Evolutionary conservation across 2,329 filamentous ascomycete species (phyloP).

Genomic region (Colletotrichum sansevieriae): DNA sequence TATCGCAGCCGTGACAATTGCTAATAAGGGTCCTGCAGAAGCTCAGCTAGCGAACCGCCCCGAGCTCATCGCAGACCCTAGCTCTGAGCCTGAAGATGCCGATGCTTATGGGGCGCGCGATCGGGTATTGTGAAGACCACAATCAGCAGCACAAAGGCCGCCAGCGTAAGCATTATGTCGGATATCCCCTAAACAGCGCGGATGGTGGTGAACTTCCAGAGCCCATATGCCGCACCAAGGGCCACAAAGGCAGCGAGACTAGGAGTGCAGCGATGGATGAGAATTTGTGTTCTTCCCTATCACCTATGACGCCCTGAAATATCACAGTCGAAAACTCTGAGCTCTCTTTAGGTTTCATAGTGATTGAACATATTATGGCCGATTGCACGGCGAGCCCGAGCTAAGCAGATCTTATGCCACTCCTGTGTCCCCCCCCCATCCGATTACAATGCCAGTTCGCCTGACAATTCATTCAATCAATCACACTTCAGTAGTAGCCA

Average conservation of each 20-base stretch:
- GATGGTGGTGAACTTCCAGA: neutral
- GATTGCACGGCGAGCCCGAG: neutral
- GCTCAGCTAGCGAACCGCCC: neutral
- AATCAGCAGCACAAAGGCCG: neutral
- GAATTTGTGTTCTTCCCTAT: neutral
- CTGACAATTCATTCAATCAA: too few relatives aligned
- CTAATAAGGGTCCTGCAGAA: neutral
- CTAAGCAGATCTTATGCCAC: neutral
- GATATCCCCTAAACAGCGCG: too few relatives aligned
- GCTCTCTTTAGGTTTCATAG: neutral
- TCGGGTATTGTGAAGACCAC: neutral
- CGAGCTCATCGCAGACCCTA: neutral
- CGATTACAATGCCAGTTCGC: too few relatives aligned
- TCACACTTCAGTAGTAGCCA: neutral
- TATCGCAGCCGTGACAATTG: neutral
- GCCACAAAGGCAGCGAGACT: neutral
- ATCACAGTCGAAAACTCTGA: neutral
- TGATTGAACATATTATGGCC: fast-evolving
- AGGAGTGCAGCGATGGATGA: neutral
- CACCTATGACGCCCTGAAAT: fast-evolving
- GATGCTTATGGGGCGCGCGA: neutral
- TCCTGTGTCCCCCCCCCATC: too few relatives aligned
- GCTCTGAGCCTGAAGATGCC: neutral
- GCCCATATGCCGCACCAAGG: neutral
- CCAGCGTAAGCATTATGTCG: fast-evolving